Evolutionary conservation across 352 stramenopile genomes (phyloP).

Genomic region (Blastocystis sp.): DNA sequence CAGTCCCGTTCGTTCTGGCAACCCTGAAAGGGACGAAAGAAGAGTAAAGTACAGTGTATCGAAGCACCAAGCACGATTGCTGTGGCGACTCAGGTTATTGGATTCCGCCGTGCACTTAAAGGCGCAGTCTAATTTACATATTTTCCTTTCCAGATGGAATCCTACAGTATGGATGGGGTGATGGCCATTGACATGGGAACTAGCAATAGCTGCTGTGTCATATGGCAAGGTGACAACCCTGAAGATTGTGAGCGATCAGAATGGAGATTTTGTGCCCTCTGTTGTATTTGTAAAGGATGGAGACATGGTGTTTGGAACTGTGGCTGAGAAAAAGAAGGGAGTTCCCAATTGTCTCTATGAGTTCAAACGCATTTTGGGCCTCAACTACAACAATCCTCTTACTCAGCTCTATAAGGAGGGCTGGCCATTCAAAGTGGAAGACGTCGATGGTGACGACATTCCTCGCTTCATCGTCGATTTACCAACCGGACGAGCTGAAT

Average conservation of each 20-base stretch:
- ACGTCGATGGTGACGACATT: neutral
- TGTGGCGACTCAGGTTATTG: no score
- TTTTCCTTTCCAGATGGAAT: neutral
- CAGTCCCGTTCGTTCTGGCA: no score
- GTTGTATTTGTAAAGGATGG: neutral
- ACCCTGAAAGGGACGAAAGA: no score
- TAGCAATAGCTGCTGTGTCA: slow-evolving; percentile 23
- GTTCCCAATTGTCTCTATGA: neutral
- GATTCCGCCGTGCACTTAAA: neutral
- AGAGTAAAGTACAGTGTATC: no score
- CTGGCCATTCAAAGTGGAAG: slow-evolving; percentile 6
- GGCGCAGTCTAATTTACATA: neutral
- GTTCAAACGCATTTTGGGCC: slow-evolving; percentile 44
- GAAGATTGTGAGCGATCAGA: neutral
- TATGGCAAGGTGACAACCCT: neutral
- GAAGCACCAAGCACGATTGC: no score
- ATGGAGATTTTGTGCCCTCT: slow-evolving; percentile 21
- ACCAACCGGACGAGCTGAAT: neutral
- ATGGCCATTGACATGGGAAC: slow-evolving; percentile 59
- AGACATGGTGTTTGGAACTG: neutral
- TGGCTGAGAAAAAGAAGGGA: neutral
- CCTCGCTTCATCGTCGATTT: neutral
- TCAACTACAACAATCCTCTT: neutral
- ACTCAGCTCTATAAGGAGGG: neutral
- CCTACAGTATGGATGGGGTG: neutral